Evolutionary conservation across 2,329 filamentous ascomycete genomes (phyloP), one percentile per base, ranked within the genome.

Genomic region (Aspergillus terreus): DNA sequence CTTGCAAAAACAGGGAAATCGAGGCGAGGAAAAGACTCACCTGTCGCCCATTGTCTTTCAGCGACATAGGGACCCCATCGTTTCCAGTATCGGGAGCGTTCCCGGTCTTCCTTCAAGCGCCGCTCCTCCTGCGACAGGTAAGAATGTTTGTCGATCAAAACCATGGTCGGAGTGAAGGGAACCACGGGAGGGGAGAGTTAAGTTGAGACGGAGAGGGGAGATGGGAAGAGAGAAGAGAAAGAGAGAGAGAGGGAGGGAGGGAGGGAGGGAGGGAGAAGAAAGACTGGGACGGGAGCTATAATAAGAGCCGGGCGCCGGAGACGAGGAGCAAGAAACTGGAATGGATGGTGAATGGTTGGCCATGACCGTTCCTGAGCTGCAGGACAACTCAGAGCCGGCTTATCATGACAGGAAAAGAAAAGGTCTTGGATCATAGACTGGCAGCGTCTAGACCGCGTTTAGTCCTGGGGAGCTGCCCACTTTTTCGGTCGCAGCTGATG

Each of bases 11-110:
- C 12, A 32, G 35, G 33, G 17, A 42, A 46, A n/a, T 14, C 32
- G 21, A 27, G 42, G 25, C n/a, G n/a, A 21, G 25, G 25, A 46
- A 23, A 17, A 42, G 40, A 65, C 82, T 68, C 76, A 88, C 89
- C 91, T 61, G 91, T 96, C 52, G 92, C 91, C 92, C 92, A 96
- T 77, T 96, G 92, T 67, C 92, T 81, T 77, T 97, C 92, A 50
- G 92, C 85, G 63, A 95, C 86, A 67, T 96, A 97, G 21, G 92
- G 87, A 50, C 92, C 92, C 91, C 92, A 96, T 84, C 87, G 90
- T 83, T 97, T 97, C 92, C 92, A 97, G 78, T 97, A 97, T 71
- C 90, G 92, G 59, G 76, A 82, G 58, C 86, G 86, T 58, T 92
- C 83, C 53, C 85, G 83, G 73, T 97, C 92, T 67, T 96, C 84